Percentiles rank a stretch among this genome's conserved stretches.
Conservation (phyloP, 1,284 basidiomycete species). For the Erythrobasidium hasegawianum region DNA sequence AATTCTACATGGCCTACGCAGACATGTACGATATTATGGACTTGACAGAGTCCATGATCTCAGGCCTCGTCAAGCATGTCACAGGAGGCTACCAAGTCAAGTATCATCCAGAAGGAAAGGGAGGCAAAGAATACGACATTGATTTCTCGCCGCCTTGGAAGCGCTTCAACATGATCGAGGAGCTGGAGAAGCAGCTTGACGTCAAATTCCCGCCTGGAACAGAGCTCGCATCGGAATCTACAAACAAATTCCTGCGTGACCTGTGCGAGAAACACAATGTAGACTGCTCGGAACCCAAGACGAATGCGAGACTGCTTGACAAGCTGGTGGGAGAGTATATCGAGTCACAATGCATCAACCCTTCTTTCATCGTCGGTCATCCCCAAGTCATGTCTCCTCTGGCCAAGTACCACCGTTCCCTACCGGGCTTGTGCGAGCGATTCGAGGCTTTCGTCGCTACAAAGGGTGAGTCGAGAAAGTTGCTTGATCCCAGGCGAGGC, state of each 20-base stretch:
- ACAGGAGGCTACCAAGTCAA: constrained; percentile 78
- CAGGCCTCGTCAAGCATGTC: constrained; percentile 85
- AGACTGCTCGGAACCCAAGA: constrained; percentile 93
- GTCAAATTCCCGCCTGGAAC: constrained; percentile 93
- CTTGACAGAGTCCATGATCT: constrained; percentile 85
- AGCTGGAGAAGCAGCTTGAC: constrained; percentile 86
- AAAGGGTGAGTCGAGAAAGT: background rate
- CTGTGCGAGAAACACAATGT: constrained; percentile 90
- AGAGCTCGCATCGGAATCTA: constrained; percentile 78
- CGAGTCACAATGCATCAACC: constrained; percentile 92
- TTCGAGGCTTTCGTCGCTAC: constrained; percentile 98
- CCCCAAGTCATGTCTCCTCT: constrained; percentile 99
- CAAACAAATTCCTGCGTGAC: constrained; percentile 83
- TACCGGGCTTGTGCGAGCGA: constrained; percentile 91
- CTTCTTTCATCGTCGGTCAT: constrained; percentile 96
- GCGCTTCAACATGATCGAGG: constrained; percentile 96
- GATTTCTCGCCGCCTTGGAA: constrained; percentile 98
- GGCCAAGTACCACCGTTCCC: constrained; percentile 90
- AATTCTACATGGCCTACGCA: constrained; percentile 99
- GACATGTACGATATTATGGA: constrained; percentile 99
- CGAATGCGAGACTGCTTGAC: constrained; percentile 91
- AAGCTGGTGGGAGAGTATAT: constrained; percentile 99
- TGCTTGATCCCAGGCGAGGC: too few relatives aligned
- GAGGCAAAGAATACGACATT: constrained; percentile 64
- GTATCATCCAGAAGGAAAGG: constrained; percentile 68